These are phyloP conservation scores for Trichosporon sp. DNA, from an alignment of 1,284 basidiomycete genomes.

Conservation along the genomic window DNA sequence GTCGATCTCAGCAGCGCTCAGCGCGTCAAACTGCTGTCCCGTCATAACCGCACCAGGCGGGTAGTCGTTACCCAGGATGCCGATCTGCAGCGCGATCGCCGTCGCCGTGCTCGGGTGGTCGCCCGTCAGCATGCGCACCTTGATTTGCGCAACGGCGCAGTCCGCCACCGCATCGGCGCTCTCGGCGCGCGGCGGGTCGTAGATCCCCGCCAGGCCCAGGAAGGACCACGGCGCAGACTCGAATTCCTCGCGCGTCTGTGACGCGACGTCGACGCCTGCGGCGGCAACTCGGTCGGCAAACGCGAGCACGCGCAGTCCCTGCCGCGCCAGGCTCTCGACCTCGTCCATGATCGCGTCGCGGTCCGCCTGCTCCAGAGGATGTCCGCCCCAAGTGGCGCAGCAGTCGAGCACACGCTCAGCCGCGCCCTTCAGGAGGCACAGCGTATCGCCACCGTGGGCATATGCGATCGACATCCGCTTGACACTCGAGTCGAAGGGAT, in stretches of 20 bases:
- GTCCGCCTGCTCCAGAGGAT: conserved; percentile 25
- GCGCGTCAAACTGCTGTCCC: conserved; percentile 60
- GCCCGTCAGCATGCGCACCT: conserved; percentile 62
- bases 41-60: conserved; percentile 52
- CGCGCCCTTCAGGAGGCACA: conserved; percentile 58
- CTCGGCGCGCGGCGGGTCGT: conserved; percentile 66
- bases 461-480: conserved; percentile 62
- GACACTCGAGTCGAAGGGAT: conserved; percentile 61
- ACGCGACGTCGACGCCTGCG: conserved; percentile 38
- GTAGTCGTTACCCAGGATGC: conserved; percentile 54
- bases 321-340: conserved; percentile 56
- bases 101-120: conserved; percentile 53
- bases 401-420: conserved; percentile 60
- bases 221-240: conserved; percentile 58
- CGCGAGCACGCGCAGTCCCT: conserved; percentile 57
- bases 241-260: conserved; percentile 54
- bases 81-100: conserved; percentile 54
- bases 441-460: conserved; percentile 23
- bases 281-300: conserved; percentile 51
- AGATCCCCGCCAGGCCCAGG: conserved; percentile 63
- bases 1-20: conserved; percentile 61
- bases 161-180: conserved; percentile 60
- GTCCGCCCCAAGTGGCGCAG: conserved; percentile 49
- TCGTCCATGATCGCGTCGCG: conserved; percentile 53
- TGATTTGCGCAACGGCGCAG: conserved; percentile 62